phyloP scores from a whole-genome alignment of 192 early-diverging fungal genomes.

The Coemansia sp. region DNA sequence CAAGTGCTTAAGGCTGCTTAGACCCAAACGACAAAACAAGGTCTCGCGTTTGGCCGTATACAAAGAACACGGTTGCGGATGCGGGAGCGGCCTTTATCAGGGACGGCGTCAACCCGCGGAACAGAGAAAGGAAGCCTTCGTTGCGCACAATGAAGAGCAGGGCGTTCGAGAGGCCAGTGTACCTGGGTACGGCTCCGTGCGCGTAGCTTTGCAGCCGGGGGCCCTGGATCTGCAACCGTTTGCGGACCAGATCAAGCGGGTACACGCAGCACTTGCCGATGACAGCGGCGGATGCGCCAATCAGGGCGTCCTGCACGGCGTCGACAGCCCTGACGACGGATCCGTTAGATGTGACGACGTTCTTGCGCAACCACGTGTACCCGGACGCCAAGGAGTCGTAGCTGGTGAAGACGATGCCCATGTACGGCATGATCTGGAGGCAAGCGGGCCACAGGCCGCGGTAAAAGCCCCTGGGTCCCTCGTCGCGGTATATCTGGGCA shows the following conservation, averaged over 20 bases:
- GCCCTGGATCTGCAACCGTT: slow-evolving; percentile 79
- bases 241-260: slow-evolving; percentile 86
- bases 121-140: slow-evolving; percentile 83
- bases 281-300: slow-evolving; percentile 78
- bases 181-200: slow-evolving; percentile 62
- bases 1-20: not conserved
- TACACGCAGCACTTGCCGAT: slow-evolving; percentile 83
- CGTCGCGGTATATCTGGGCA: slow-evolving; percentile 61
- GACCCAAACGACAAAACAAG: slow-evolving; percentile 42
- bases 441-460: slow-evolving; percentile 77
- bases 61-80: slow-evolving; percentile 84
- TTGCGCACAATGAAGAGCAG: slow-evolving; percentile 63
- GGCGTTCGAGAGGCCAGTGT: slow-evolving; percentile 63
- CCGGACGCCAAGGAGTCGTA: slow-evolving; percentile 62
- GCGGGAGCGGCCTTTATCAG: slow-evolving; percentile 85
- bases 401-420: slow-evolving; percentile 87
- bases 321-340: slow-evolving; percentile 10
- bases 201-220: slow-evolving; percentile 64
- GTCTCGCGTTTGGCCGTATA: slow-evolving; percentile 68
- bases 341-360: slow-evolving; percentile 1
- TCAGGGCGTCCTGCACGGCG: slow-evolving; percentile 62
- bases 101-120: slow-evolving; percentile 83
- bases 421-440: slow-evolving; percentile 91
- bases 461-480: slow-evolving; percentile 85
- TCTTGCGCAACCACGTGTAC: slow-evolving; percentile 38